Percentiles rank a stretch among this genome's conserved stretches.
Evolutionary conservation across 2,329 filamentous ascomycete genomes (phyloP).

Genomic region (Fusarium pseudocircinatum): DNA sequence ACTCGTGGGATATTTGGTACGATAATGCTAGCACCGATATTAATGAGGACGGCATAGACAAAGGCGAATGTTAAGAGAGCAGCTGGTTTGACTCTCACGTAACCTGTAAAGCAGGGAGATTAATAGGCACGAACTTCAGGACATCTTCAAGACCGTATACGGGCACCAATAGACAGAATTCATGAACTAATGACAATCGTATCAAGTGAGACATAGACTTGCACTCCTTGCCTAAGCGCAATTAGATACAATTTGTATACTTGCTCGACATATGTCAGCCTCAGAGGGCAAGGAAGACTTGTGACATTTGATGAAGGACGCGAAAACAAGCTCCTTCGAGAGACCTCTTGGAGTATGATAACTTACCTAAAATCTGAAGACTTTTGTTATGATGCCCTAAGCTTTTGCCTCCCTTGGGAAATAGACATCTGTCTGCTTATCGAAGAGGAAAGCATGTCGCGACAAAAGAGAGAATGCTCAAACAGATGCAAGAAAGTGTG

Average conservation of each 20-base stretch:
- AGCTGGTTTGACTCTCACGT: neutral
- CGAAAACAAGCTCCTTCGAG: neutral
- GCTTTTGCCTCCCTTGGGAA: neutral
- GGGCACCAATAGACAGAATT: neutral
- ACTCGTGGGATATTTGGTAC: too few relatives aligned
- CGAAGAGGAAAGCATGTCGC: neutral
- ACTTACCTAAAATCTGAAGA: neutral
- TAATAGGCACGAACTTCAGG: neutral
- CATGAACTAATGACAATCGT: neutral
- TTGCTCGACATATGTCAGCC: neutral
- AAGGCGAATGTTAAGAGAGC: neutral
- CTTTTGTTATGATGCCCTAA: neutral
- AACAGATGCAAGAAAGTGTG: neutral
- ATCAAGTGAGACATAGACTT: neutral
- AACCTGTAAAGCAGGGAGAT: neutral
- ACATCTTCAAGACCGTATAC: neutral
- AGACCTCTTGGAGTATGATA: neutral
- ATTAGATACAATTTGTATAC: neutral
- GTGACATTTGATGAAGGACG: neutral
- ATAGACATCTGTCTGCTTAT: neutral
- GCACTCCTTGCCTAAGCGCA: neutral
- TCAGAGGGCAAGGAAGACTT: neutral
- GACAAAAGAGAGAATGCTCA: neutral
- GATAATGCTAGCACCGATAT: neutral
- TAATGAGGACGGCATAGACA: neutral